Base-by-base conservation (phyloP, 306 rosid genomes). In the Elaeagnus macrophylla region DNA sequence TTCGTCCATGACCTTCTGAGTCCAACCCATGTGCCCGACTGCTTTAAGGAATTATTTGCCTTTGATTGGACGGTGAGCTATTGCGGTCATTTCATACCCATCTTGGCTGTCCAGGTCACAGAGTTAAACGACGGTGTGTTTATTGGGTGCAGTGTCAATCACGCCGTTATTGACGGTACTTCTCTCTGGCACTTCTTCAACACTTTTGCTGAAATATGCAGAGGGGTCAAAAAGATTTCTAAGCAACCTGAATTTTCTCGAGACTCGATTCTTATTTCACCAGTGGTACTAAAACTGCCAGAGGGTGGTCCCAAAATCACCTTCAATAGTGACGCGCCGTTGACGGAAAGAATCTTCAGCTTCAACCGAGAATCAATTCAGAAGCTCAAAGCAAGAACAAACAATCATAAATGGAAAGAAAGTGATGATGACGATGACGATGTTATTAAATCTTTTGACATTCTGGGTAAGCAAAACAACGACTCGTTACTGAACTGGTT, bases 171-270 rank as follows among this genome's bases (percentile, higher is more conserved):
- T 0, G 97, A 89, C 55, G 97, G 97, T 3, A 89, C 97, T 5
- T 86, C 97, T 12, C 83, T 85, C 56, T 91, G 97, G 97, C 83
- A 91, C 59, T 91, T 91, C 85, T 91, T 83, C 80, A 91, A 91
- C 48, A 80, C 83, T 10, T 91, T 91, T 70, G 94, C 97, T 0
- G 89, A 83, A 52, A 19, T 61, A 14, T 74, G 77, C 41, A 61
- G 78, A 53, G 74, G 67, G 0, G 65, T 57, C 0, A 67, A 37
- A 37, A 72, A 61, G 18, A 6, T 82, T 35, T 51, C 79, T 2
- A 74, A 65, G 16, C 46, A 40, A 9, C 95, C 96, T 6, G 84
- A 82, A 48, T 91, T 91, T 67, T 46, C 50, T 13, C 80, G 97
- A 1, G 71, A 75, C 2, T 79, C 75, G 0, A 32, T 73, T 7